These are phyloP conservation scores for Botryobasidium botryosum DNA, from an alignment of 768 basidiomycete species.

Conservation along the genomic window DNA sequence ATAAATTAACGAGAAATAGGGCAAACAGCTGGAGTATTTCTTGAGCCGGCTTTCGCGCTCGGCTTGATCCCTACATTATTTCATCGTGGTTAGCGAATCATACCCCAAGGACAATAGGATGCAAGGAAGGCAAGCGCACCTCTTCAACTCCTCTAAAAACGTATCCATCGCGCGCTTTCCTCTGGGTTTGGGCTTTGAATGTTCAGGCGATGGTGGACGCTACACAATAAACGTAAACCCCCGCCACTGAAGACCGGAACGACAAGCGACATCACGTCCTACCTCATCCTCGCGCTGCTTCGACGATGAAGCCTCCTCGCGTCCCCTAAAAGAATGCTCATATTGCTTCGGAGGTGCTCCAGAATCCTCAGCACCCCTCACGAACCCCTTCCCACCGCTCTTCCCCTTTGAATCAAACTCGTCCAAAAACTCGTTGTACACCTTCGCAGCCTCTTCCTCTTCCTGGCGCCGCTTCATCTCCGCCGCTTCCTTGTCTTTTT, in stretches of 20 bases:
- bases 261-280: constrained; percentile 2
- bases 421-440: constrained; percentile 71
- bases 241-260: background rate
- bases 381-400: constrained; percentile 12
- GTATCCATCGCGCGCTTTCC: constrained; percentile 94
- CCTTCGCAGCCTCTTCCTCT: constrained; percentile 60
- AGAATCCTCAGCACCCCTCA: constrained; percentile 16
- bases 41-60: constrained; percentile 73
- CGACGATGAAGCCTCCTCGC: background rate
- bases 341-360: constrained; percentile 13
- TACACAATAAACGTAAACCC: background rate
- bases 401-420: constrained; percentile 42
- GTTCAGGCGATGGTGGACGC: constrained; percentile 11
- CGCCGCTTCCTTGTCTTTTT: constrained; percentile 84
- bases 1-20: background rate
- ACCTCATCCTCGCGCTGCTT: constrained; percentile 1
- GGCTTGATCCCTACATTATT: constrained; percentile 64
- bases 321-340: too few relatives aligned
- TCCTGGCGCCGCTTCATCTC: constrained; percentile 79
- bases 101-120: background rate
- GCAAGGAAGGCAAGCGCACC: constrained; percentile 28
- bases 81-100: constrained; percentile 7
- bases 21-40: constrained; percentile 25
- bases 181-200: constrained; percentile 48
- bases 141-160: constrained; percentile 93